These are phyloP conservation scores for Karstenula rhodostoma DNA, from an alignment of 2,329 filamentous ascomycete genomes.

Conservation along the genomic window DNA sequence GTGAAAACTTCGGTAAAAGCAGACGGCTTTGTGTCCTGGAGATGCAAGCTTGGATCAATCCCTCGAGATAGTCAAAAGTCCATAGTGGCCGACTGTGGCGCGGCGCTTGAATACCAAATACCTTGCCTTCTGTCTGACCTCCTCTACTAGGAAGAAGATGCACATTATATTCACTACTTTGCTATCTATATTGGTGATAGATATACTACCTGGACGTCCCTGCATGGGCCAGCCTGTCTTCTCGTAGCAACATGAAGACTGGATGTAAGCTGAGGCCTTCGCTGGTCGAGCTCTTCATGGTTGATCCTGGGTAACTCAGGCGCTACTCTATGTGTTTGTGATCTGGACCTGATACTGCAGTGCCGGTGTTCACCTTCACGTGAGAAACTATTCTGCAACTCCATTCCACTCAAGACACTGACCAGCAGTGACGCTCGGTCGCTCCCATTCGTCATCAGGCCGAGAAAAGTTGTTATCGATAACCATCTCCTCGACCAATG, in stretches of 20 bases:
- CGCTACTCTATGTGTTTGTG: too few species aligned
- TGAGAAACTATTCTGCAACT: not conserved
- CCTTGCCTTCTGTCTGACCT: not conserved
- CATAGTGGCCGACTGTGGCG: not conserved
- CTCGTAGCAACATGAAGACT: too few species aligned
- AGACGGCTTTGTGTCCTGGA: not conserved
- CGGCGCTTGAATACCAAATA: not conserved
- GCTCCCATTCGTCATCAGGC: conserved; percentile 22
- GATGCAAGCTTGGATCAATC: not conserved
- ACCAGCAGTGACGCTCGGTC: not conserved
- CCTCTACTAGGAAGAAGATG: not conserved
- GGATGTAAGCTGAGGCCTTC: too few species aligned
- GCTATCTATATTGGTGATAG: not conserved
- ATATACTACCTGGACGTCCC: too few species aligned
- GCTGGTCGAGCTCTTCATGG: too few species aligned
- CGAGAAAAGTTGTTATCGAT: conserved; percentile 27
- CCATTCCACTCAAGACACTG: not conserved
- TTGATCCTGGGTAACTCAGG: too few species aligned
- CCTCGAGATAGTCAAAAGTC: not conserved
- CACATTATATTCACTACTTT: not conserved
- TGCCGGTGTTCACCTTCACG: too few species aligned
- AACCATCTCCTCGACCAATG: conserved; percentile 9
- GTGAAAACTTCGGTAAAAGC: not conserved
- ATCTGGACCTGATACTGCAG: too few species aligned
- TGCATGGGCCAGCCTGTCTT: not conserved